Evolutionary conservation across 169 alveolate species (phyloP).

Genomic region (Amoebophrya sp.): DNA sequence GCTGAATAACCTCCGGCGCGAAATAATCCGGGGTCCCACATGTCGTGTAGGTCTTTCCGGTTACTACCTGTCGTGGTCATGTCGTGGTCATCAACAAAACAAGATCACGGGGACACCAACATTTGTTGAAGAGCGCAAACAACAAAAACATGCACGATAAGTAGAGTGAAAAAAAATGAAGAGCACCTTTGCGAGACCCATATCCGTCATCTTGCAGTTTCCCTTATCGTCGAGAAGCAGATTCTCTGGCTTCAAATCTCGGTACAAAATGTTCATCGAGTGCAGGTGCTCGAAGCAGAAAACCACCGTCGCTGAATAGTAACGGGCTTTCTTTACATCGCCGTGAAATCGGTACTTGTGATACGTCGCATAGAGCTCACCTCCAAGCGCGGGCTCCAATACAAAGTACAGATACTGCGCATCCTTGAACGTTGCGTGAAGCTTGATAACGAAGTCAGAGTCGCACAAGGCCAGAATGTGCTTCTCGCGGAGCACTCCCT

Average conservation of each 20-base stretch:
- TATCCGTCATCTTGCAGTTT: slow-evolving; percentile 92
- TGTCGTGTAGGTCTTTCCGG: slow-evolving; percentile 84
- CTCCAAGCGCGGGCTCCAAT: slow-evolving; percentile 64
- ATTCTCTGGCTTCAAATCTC: slow-evolving; percentile 93
- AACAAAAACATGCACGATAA: no score
- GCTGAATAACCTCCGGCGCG: slow-evolving; percentile 92
- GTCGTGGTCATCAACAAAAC: no score
- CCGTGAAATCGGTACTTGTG: slow-evolving; percentile 41
- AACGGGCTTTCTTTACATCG: neutral
- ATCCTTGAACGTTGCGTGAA: slow-evolving; percentile 47
- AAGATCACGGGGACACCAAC: no score
- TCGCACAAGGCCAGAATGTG: neutral
- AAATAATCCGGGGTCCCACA: slow-evolving; percentile 98
- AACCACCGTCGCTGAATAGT: slow-evolving; percentile 40
- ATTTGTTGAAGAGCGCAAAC: no score
- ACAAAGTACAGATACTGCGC: slow-evolving; percentile 53
- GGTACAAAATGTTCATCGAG: slow-evolving; percentile 75
- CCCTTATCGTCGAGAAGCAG: slow-evolving; percentile 92
- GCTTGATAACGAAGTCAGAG: neutral
- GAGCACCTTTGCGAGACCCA: slow-evolving; percentile 95
- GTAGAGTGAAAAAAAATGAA: neutral
- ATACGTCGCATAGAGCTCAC: slow-evolving; percentile 63
- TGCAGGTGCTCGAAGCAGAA: slow-evolving; percentile 90
- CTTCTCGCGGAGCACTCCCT: neutral
- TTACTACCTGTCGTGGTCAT: slow-evolving; percentile 70